Evolutionary conservation across 371 early-diverging fungal genomes (phyloP).

Genomic region (Coemansia sp.): DNA sequence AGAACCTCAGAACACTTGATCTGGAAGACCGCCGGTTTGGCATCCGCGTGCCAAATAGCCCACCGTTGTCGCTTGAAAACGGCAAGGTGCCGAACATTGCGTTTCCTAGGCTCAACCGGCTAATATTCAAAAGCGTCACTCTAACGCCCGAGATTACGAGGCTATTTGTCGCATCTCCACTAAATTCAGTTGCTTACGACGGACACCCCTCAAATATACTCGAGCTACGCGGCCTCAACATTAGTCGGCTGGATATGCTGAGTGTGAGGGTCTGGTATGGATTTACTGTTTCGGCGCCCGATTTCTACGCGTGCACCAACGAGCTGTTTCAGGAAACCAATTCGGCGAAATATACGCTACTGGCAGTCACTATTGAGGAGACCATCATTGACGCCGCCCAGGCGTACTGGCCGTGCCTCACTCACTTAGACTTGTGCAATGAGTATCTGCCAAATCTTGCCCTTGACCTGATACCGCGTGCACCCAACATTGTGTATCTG

Average conservation of each 20-base stretch:
- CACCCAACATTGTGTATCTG: constrained; percentile 1
- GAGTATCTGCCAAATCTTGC: not conserved
- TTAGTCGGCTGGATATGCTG: not conserved
- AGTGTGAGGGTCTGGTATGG: constrained; percentile 3
- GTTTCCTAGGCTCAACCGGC: not conserved
- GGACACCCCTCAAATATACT: not conserved
- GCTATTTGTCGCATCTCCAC: not conserved
- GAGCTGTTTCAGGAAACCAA: not conserved
- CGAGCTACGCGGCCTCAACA: not conserved
- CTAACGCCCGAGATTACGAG: not conserved
- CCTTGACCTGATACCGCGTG: not conserved
- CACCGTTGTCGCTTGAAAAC: not conserved
- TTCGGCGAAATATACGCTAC: not conserved
- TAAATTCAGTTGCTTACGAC: not conserved
- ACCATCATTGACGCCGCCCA: not conserved
- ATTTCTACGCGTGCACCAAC: not conserved
- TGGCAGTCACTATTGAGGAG: not conserved
- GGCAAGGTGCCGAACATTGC: not conserved
- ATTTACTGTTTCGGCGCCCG: not conserved
- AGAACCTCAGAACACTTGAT: not conserved
- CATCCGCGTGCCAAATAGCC: not conserved
- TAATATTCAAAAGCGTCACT: not conserved
- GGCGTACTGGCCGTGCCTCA: not conserved
- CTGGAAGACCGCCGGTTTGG: not conserved
- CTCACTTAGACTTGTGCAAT: not conserved